Conservation (phyloP, 2,329 filamentous ascomycete species). For the Botrytis paeoniae region DNA sequence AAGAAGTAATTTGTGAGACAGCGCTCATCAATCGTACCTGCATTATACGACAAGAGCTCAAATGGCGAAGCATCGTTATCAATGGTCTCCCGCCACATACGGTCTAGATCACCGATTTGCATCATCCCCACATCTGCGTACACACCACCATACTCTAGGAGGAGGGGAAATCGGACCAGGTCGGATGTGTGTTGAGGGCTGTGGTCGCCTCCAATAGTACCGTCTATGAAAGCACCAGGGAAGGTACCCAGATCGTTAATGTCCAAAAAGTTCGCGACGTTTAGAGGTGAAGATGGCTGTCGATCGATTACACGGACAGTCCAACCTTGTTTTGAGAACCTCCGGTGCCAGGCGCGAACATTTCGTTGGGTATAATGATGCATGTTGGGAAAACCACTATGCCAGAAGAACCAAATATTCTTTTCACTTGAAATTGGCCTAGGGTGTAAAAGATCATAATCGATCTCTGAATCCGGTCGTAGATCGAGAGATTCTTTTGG, state of each 20-base stretch:
- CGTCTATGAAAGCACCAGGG: constrained; percentile 50
- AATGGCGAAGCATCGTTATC: constrained; percentile 45
- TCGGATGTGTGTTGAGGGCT: constrained; percentile 55
- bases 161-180: constrained; percentile 54
- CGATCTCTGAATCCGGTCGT: constrained; percentile 46
- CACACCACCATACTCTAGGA: constrained; percentile 56
- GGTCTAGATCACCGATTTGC: constrained; percentile 55
- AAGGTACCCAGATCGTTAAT: constrained; percentile 44
- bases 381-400: constrained; percentile 48
- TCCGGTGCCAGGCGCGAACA: constrained; percentile 52
- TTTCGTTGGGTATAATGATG: constrained; percentile 52
- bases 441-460: constrained; percentile 43
- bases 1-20: constrained; percentile 51
- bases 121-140: constrained; percentile 57
- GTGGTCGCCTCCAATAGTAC: constrained; percentile 48
- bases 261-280: constrained; percentile 50
- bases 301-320: constrained; percentile 50
- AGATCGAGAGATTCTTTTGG: constrained; percentile 44
- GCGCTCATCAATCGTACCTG: constrained; percentile 39
- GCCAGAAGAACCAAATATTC: constrained; percentile 60
- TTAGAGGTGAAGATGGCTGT: constrained; percentile 43
- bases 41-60: constrained; percentile 49
- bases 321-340: constrained; percentile 52
- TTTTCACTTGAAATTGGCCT: constrained; percentile 45
- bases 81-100: constrained; percentile 50